Evolutionary conservation across 768 basidiomycete genomes (phyloP), one percentile per base, ranked within the genome.

Genomic region (Serendipita vermifera): DNA sequence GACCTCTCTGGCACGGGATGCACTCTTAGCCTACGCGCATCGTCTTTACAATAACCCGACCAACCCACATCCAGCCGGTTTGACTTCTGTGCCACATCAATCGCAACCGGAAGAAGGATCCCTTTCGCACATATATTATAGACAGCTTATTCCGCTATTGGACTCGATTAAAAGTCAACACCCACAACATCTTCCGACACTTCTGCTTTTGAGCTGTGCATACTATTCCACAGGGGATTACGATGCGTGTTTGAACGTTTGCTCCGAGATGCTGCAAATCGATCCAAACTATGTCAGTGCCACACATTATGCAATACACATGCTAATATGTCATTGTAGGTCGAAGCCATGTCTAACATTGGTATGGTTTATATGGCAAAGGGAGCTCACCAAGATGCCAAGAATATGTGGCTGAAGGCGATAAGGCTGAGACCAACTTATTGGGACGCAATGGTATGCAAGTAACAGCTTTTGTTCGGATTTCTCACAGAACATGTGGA

Each of bases 331-430:
- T 40, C 3, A 15, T 5, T 3, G 4, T 54, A 71, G 69, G 70
- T 65, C 40, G 72, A 73, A 59, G 71, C 71, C 15, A 71, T 73
- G 72, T 67, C 62, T 39, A 73, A 73, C 57, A 68, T 73, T 31
- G 72, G 72, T 5, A 69, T 68, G 26, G 67, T 69, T 11, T 58
- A 69, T 55, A 63, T 65, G 20, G 68, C 68, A 5, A 62, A 70
- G 60, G 69, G 69, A 26, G 61, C 59, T 9, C 58, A 59, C 48
- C 59, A 63, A 3, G 65, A 70, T 32, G 72, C 72, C 1, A 69
- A 68, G 56, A 60, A 60, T 17, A 72, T 68, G 68, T 73, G 72
- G 72, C 67, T 69, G 67, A 69, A 69, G 56, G 72, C 72, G 22
- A 68, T 73, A 51, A 63, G 62, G 33, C 35, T 61, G 0, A 62